phyloP scores from a whole-genome alignment of 805 yeast species.

The Sugiyamaella valdiviana region DNA sequence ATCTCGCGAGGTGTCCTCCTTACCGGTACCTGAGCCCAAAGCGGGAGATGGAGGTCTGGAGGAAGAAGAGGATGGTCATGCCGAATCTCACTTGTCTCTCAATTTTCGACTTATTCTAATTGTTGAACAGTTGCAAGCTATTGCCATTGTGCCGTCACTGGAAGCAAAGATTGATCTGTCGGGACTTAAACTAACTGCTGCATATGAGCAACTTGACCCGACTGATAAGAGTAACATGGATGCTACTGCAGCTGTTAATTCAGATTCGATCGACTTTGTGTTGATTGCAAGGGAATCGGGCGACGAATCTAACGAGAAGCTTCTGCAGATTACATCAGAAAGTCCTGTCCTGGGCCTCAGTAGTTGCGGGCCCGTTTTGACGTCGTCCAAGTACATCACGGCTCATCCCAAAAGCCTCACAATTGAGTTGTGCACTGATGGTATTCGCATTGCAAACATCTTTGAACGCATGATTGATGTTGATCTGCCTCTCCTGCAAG shows the following conservation, averaged over 20 bases:
- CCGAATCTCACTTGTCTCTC: background rate
- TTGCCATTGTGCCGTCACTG: background rate
- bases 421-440: background rate
- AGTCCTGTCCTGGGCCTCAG: background rate
- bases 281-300: background rate
- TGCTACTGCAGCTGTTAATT: background rate
- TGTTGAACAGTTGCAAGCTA: slow-evolving; percentile 1
- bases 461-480: background rate
- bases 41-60: background rate
- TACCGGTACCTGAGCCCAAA: background rate
- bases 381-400: background rate
- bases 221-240: background rate
- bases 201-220: slow-evolving; percentile 3
- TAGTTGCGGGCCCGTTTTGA: background rate
- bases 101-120: background rate
- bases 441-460: background rate
- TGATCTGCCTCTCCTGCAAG: background rate
- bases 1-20: background rate
- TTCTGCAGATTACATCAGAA: background rate
- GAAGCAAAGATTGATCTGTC: background rate
- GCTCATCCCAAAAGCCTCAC: background rate
- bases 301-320: background rate
- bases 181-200: background rate
- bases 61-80: background rate
- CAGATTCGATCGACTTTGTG: background rate